Percentiles rank a stretch among this genome's conserved stretches.
Conservation (phyloP, 495 filamentous ascomycete species). For the Aspergillus haitiensis region DNA sequence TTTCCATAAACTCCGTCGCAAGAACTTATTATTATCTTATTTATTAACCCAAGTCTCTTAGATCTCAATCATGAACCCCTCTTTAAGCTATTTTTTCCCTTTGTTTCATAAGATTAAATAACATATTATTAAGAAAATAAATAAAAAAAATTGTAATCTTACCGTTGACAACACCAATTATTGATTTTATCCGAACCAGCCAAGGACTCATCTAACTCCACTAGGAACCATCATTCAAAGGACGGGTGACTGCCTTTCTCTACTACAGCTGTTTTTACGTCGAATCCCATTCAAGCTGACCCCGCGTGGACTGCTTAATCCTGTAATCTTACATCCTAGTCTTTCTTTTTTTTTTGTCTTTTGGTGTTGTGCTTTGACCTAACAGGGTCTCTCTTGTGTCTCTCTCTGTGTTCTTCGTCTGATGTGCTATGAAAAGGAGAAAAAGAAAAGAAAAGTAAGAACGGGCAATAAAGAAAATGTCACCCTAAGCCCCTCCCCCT, state of each 20-base stretch:
- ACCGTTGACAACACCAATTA: not conserved
- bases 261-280: not conserved
- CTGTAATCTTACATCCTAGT: conserved; percentile 6
- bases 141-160: not conserved
- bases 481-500: conserved; percentile 4
- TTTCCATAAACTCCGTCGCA: not conserved
- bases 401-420: too few species aligned
- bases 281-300: conserved; percentile 12
- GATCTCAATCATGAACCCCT: conserved; percentile 2
- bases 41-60: not conserved
- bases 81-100: not conserved
- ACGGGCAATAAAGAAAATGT: conserved; percentile 4
- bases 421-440: not conserved
- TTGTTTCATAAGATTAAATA: not conserved
- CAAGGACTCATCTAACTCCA: conserved; percentile 13
- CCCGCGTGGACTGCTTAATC: conserved; percentile 12
- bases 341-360: not conserved
- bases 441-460: not conserved
- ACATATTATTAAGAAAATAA: not conserved
- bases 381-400: not conserved
- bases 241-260: conserved; percentile 11
- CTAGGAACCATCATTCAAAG: conserved; percentile 14
- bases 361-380: not conserved
- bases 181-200: conserved; percentile 17
- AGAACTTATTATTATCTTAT: not conserved